These are phyloP conservation scores for Atkinsonella texensis DNA, from an alignment of 2,329 filamentous ascomycete species.

Conservation along the genomic window DNA sequence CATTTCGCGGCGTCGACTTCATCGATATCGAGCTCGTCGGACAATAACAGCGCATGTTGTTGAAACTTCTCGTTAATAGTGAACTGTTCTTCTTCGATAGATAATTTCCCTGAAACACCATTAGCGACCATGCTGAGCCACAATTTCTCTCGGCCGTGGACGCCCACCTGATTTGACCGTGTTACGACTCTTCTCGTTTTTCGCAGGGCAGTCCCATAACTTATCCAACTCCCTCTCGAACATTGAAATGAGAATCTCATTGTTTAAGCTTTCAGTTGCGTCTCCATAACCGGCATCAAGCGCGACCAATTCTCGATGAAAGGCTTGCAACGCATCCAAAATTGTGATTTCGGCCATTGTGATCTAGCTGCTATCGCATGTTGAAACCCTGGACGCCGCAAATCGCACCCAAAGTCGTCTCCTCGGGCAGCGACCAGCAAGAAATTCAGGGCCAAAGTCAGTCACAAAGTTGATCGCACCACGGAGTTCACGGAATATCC, in stretches of 20 bases:
- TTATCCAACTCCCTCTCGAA: slow-evolving; percentile 60
- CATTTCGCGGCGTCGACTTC: slow-evolving; percentile 73
- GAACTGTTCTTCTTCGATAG: slow-evolving; percentile 61
- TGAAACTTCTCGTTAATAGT: slow-evolving; percentile 78
- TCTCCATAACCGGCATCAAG: slow-evolving; percentile 55
- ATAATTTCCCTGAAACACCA: slow-evolving; percentile 55
- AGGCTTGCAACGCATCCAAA: slow-evolving; percentile 66
- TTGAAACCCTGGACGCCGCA: slow-evolving; percentile 11
- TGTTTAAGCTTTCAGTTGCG: slow-evolving; percentile 53
- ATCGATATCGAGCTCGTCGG: slow-evolving; percentile 82
- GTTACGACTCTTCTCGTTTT: slow-evolving; percentile 64
- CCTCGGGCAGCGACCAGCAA: background rate
- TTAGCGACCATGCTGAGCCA: slow-evolving; percentile 7
- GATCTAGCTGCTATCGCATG: slow-evolving; percentile 34
- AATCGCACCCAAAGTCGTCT: background rate
- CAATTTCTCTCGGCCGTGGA: background rate
- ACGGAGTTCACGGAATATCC: background rate
- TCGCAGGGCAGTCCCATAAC: slow-evolving; percentile 62
- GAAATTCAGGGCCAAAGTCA: slow-evolving; percentile 2
- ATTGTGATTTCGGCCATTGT: slow-evolving; percentile 63
- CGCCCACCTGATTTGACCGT: slow-evolving; percentile 53
- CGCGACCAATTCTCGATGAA: slow-evolving; percentile 75
- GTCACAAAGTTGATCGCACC: slow-evolving; percentile 9
- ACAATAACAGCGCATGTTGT: slow-evolving; percentile 66
- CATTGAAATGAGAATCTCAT: slow-evolving; percentile 56